Evolutionary conservation across 768 basidiomycete genomes (phyloP).

Genomic region (Trametes cinnabarina): DNA sequence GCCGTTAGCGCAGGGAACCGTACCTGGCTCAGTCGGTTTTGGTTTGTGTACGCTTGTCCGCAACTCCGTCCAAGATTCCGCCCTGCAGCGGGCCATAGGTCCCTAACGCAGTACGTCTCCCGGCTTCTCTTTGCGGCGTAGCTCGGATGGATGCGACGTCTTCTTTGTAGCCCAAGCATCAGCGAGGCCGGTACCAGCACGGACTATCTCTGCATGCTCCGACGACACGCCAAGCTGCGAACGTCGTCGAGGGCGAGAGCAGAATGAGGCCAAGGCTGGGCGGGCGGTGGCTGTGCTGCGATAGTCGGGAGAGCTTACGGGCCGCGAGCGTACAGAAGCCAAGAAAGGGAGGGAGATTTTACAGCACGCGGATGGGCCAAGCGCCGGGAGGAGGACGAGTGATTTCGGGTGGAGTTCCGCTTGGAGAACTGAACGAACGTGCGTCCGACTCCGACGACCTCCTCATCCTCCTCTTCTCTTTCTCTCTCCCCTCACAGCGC

Average conservation of each 20-base stretch:
- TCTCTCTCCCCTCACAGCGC: not conserved
- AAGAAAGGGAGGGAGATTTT: constrained; percentile 2
- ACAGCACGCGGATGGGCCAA: not conserved
- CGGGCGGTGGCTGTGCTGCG: not conserved
- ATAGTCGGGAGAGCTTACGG: not conserved
- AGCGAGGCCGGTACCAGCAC: not conserved
- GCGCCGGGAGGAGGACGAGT: not conserved
- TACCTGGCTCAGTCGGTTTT: not conserved
- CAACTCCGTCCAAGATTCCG: not conserved
- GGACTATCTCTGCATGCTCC: no score
- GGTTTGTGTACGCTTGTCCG: constrained; percentile 3
- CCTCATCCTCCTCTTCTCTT: not conserved
- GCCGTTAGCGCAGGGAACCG: not conserved
- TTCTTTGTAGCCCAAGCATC: no score
- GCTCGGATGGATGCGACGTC: not conserved
- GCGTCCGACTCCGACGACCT: not conserved
- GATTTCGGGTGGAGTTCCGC: constrained; percentile 9
- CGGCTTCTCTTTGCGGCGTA: not conserved
- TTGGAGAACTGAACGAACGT: constrained; percentile 16
- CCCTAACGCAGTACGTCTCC: not conserved
- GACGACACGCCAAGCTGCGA: no score
- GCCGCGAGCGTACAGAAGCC: not conserved
- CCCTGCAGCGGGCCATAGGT: no score
- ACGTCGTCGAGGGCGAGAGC: not conserved
- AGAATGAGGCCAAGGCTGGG: constrained; percentile 1